Evolutionary conservation across 768 basidiomycete genomes (phyloP), one percentile per base, ranked within the genome.

Genomic region (Rhizopogon roseolus): DNA sequence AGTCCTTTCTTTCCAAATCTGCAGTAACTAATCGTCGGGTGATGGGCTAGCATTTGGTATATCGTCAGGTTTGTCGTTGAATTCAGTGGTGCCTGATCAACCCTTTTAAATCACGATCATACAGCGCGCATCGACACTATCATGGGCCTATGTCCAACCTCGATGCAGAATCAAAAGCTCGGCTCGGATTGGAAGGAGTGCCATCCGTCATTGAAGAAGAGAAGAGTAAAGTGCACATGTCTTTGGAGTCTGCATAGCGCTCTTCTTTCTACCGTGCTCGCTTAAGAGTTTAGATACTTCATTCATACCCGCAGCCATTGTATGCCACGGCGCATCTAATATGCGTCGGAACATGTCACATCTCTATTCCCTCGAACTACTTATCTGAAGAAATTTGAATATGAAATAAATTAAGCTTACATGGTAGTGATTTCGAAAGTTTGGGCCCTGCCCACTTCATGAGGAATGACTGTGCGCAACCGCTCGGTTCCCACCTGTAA

Each of bases 81-180:
- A 22, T 45, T 11, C 48, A 1, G 14, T 16, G 11, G 17, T 54
- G 27, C 8, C 16, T 10, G 36, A 14, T 34, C 19, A 22, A 36
- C 19, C 3, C 19, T 48, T 14, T 19, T 5, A 41, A 19, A 36
- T 22, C 14, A 22, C 1, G 14, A 48, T 8, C 46, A 14, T 42
- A 71, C n/a, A 76, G 76, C 38, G 82, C 79, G 16, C 76, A 76
- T 53, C 74, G 66, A 50, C 78, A 82, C 58, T 84, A 83, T 60
- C 69, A 69, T 46, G 82, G 82, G 13, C 82, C 82, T 6, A 71
- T 73, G 54, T 79, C 81, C 46, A 79, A 81, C 63, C 62, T 82
- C 32, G 56, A 58, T 38, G 52, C 17, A 11, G 55, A 46, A 37
- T 45, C 54, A 36, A 51, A 41, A 52, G 38, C 28, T 19, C 55